phyloP scores from a whole-genome alignment of 768 basidiomycete genomes.

The Auriscalpium microsporum region DNA sequence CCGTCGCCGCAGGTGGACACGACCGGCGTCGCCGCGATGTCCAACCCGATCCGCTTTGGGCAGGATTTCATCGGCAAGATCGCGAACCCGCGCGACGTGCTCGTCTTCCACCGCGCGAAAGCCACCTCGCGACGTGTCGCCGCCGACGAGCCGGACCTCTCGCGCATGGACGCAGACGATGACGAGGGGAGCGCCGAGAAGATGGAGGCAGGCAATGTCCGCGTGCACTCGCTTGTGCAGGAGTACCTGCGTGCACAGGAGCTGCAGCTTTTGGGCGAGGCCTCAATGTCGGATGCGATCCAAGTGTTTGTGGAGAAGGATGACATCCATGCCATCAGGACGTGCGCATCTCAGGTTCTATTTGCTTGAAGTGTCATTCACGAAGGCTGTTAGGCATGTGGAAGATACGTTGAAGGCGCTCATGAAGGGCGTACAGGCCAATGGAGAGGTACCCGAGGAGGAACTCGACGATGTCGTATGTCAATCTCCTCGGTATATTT shows the following conservation, averaged over 20 bases:
- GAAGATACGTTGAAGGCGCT: slow-evolving; percentile 45
- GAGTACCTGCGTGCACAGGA: slow-evolving; percentile 92
- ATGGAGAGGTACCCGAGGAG: slow-evolving; percentile 61
- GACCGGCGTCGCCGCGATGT: slow-evolving; percentile 82
- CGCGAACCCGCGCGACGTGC: slow-evolving; percentile 90
- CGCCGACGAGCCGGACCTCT: slow-evolving; percentile 67
- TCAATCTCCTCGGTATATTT: slow-evolving; percentile 3
- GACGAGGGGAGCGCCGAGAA: slow-evolving; percentile 8
- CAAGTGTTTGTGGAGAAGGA: slow-evolving; percentile 97
- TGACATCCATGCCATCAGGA: slow-evolving; percentile 84
- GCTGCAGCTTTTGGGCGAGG: slow-evolving; percentile 82
- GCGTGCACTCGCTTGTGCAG: slow-evolving; percentile 83
- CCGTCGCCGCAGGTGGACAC: slow-evolving; percentile 64
- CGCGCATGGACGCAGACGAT: slow-evolving; percentile 44
- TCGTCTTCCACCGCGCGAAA: slow-evolving; percentile 84
- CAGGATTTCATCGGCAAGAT: slow-evolving; percentile 87
- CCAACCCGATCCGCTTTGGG: slow-evolving; percentile 94
- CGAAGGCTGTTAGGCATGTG: slow-evolving; percentile 48
- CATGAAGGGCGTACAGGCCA: slow-evolving; percentile 61
- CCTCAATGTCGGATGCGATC: slow-evolving; percentile 90
- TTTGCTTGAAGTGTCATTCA: neutral
- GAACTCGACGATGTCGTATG: slow-evolving; percentile 66
- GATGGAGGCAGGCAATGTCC: slow-evolving; percentile 55
- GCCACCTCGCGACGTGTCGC: slow-evolving; percentile 46
- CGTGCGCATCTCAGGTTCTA: slow-evolving; percentile 40